Percentiles rank a stretch among this genome's conserved stretches.
Conservation (phyloP, 2,329 filamentous ascomycete genomes). For the Phyllosticta citrichinensis region DNA sequence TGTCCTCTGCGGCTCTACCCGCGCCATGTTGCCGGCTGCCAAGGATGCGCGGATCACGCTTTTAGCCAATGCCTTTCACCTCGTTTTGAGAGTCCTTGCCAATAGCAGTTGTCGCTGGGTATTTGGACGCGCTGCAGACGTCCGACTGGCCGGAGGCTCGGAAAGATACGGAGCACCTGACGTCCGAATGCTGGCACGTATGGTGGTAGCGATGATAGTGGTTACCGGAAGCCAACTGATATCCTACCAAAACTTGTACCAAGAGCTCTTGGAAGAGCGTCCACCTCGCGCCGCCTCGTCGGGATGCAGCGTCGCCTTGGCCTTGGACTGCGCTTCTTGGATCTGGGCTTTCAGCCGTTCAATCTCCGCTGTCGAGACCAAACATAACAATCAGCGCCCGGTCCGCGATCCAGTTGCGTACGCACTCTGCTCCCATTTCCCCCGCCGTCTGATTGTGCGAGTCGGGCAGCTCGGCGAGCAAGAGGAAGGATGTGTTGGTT, state of each 20-base stretch:
- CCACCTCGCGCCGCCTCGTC: not conserved
- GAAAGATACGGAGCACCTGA: not conserved
- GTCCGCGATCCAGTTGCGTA: not conserved
- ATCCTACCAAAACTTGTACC: not conserved
- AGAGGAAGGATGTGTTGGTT: not conserved
- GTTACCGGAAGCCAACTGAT: not conserved
- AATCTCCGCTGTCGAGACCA: constrained; percentile 1
- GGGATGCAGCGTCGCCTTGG: not conserved
- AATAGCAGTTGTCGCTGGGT: not conserved
- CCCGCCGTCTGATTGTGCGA: not conserved
- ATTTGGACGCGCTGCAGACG: not conserved
- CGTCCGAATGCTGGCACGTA: not conserved
- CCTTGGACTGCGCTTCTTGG: not conserved
- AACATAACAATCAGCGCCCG: not conserved
- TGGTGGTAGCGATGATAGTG: too few species aligned
- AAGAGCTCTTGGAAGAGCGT: not conserved
- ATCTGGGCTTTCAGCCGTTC: constrained; percentile 5
- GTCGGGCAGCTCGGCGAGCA: not conserved
- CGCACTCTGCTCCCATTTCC: not conserved
- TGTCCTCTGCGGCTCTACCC: not conserved
- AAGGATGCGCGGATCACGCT: not conserved
- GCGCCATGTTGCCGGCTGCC: not conserved
- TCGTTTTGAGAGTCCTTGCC: not conserved
- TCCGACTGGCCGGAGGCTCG: not conserved
- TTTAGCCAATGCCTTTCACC: not conserved